Base-by-base conservation (phyloP, 768 basidiomycete species). In the Podaxis sp. region DNA sequence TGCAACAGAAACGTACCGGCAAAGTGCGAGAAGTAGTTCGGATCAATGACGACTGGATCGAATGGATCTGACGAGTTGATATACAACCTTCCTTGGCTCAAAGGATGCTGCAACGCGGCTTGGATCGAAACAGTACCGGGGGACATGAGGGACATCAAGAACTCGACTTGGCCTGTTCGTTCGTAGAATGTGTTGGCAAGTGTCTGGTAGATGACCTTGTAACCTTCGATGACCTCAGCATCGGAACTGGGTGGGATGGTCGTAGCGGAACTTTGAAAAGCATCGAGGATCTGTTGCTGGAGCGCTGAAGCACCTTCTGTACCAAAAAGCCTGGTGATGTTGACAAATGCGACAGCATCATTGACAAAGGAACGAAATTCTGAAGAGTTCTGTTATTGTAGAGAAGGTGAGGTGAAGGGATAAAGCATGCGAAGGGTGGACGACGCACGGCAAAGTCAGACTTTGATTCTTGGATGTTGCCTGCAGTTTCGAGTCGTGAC, bases 1-100 rank as follows among this genome's bases (percentile, higher is more conserved):
- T 49, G 13, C 13, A 49, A 33, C 24, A n/a, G 37, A 4, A 8
- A 66, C 73, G 17, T 27, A 80, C 80, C 83, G 36, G 82, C 81
- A 11, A 76, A 72, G 67, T 86, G 82, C n/a, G 82, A 77, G 53
- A 86, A 80, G 73, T 89, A 90, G 63, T 81, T 73, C 4, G 89
- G 89, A 72, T 91, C 85, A 69, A 91, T 87, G 41, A 80, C 67
- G 3, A 87, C 84, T 19, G 75, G 70, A 56, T 84, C 82, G 72
- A 91, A 91, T 0, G 85, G 76, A 66, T 84, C 79, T n/a, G 79
- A 76, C 1, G 83, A 82, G 67, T 82, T 86, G 74, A 90, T 85
- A 62, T 82, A 83, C 36, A 90, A 68, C 4, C 78, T 79, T n/a
- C 89, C 90, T 55, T 85, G 81, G 40, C 81, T 86, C 70, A 81